These are phyloP conservation scores for Pythium plurisporium DNA, from an alignment of 352 stramenopile genomes.

Conservation along the genomic window DNA sequence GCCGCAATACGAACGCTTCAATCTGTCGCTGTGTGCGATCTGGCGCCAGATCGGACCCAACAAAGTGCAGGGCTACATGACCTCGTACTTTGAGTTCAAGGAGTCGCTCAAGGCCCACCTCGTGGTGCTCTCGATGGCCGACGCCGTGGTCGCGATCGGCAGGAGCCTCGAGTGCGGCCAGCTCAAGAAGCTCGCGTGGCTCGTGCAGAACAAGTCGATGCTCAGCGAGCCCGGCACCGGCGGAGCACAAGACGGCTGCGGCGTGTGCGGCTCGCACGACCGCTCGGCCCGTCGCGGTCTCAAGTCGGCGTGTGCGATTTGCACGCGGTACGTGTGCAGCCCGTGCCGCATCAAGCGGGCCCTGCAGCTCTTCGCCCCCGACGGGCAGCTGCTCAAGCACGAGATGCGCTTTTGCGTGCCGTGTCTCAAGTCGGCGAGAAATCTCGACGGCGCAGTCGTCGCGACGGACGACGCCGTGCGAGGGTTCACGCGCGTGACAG, in stretches of 20 bases:
- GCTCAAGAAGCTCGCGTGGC: constrained; percentile 57
- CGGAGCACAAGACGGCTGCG: neutral
- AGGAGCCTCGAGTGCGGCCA: constrained; percentile 37
- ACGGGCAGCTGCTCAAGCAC: neutral
- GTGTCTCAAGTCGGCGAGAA: neutral
- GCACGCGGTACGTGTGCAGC: neutral
- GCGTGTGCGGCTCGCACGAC: constrained; percentile 3
- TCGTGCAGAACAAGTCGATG: constrained; percentile 10
- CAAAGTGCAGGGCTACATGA: neutral
- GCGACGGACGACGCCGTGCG: constrained; percentile 7
- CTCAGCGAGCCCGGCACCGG: neutral
- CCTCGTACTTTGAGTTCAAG: neutral
- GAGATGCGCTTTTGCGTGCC: constrained; percentile 9
- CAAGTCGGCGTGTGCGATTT: constrained; percentile 4
- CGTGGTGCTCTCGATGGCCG: constrained; percentile 35
- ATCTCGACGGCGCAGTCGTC: neutral
- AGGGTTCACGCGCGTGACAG: no score
- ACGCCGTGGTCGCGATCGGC: constrained; percentile 29
- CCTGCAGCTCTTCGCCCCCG: neutral
- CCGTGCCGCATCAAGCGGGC: neutral
- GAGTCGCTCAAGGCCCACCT: constrained; percentile 26
- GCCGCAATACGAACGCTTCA: constrained; percentile 30
- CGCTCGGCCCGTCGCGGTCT: neutral
- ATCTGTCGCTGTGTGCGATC: constrained; percentile 49
- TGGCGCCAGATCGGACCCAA: constrained; percentile 25